Percentiles rank a stretch among this genome's conserved stretches.
phyloP scores from a whole-genome alignment of 169 alveolate genomes.

The Eimeria tenella region DNA sequence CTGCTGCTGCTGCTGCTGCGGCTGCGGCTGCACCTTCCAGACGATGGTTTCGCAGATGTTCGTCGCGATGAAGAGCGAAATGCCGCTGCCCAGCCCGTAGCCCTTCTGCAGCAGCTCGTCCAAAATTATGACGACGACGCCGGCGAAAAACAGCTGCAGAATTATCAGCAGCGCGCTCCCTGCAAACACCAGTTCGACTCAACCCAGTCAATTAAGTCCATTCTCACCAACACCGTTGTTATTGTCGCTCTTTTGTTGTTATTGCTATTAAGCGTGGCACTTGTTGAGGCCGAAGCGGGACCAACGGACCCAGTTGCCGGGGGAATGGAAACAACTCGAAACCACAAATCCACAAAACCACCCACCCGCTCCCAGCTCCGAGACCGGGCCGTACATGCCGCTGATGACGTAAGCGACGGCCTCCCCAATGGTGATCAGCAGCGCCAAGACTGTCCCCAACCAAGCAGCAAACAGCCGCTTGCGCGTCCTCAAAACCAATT shows the following conservation, averaged over 20 bases:
- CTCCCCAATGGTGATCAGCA: slow-evolving; percentile 99
- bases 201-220: too few species aligned
- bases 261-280: too few species aligned
- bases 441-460: slow-evolving; percentile 92
- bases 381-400: slow-evolving; percentile 98
- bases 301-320: too few species aligned
- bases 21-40: slow-evolving; percentile 93
- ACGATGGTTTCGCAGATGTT: slow-evolving; percentile 99
- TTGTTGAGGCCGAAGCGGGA: too few species aligned
- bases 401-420: slow-evolving; percentile 98
- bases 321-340: too few species aligned
- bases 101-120: slow-evolving; percentile 99
- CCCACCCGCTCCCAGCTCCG: slow-evolving; percentile 94
- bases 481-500: too few species aligned
- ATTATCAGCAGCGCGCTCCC: slow-evolving; percentile 97
- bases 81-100: slow-evolving; percentile 99
- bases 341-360: too few species aligned
- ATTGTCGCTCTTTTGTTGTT: too few species aligned
- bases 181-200: slow-evolving; percentile 58
- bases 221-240: too few species aligned
- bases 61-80: slow-evolving; percentile 99
- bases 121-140: slow-evolving; percentile 98
- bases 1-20: background rate
- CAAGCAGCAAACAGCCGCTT: too few species aligned
- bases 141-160: slow-evolving; percentile 98